phyloP scores from a whole-genome alignment of 2,329 filamentous ascomycete genomes.

The Fusarium palustre region DNA sequence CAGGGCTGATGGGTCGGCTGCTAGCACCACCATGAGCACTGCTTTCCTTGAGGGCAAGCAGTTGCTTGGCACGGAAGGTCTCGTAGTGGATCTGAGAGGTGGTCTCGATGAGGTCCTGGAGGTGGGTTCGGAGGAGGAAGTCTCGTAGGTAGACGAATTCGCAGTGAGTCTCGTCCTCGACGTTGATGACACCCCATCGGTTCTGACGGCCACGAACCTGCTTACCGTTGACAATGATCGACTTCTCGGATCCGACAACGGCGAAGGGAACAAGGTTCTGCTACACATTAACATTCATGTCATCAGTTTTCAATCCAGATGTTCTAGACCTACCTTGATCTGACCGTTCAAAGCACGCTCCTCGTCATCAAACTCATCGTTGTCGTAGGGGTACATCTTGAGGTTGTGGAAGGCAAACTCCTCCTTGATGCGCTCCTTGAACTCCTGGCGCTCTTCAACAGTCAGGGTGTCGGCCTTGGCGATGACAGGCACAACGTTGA shows the following conservation, averaged over 20 bases:
- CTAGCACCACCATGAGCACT: conserved; percentile 85
- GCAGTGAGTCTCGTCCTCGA: conserved; percentile 99
- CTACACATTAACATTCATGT: conserved; percentile 51
- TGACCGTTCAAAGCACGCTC: conserved; percentile 92
- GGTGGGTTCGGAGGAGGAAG: conserved; percentile 97
- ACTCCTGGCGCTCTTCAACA: conserved; percentile 91
- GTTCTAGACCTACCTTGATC: conserved; percentile 80
- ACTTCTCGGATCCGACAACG: conserved; percentile 97
- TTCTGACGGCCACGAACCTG: conserved; percentile 98
- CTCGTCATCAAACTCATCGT: conserved; percentile 98
- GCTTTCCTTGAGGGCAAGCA: conserved; percentile 97
- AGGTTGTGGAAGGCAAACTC: conserved; percentile 99
- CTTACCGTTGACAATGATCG: conserved; percentile 96
- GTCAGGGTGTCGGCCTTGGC: conserved; percentile 98
- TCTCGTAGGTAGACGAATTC: conserved; percentile 99
- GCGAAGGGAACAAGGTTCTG: conserved; percentile 96
- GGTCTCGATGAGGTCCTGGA: conserved; percentile 98
- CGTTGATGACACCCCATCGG: conserved; percentile 99
- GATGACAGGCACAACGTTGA: conserved; percentile 99
- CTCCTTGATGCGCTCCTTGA: conserved; percentile 99
- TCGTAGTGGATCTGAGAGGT: conserved; percentile 99
- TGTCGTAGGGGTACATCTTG: conserved; percentile 99
- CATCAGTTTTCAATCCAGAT: neutral
- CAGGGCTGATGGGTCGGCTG: conserved; percentile 89
- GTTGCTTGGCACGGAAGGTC: conserved; percentile 99